These are phyloP conservation scores for Aspergillus ibericus DNA, from an alignment of 2,329 filamentous ascomycete species.

Conservation along the genomic window DNA sequence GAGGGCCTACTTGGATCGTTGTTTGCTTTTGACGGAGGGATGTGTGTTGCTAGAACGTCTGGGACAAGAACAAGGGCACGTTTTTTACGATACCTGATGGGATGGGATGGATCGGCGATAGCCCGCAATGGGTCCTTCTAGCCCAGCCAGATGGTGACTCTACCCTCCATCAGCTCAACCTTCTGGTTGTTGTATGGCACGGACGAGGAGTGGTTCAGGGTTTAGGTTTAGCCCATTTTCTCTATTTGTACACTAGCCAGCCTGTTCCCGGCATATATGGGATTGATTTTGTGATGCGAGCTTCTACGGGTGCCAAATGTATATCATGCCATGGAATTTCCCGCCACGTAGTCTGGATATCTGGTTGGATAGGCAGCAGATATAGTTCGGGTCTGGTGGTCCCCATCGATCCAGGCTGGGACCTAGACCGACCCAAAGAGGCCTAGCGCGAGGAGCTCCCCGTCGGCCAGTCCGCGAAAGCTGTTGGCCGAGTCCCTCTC, in stretches of 20 bases:
- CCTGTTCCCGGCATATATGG: conserved; percentile 9
- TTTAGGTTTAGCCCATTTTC: conserved; percentile 23
- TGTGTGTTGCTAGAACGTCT: neutral
- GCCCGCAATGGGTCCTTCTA: neutral
- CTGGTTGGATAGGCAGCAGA: no score
- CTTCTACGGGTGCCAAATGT: neutral
- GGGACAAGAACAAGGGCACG: neutral
- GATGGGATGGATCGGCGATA: neutral
- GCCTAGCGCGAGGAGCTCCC: conserved; percentile 35
- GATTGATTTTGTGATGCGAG: conserved; percentile 3
- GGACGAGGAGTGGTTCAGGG: neutral
- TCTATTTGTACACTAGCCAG: conserved; percentile 19
- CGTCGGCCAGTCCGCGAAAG: conserved; percentile 27
- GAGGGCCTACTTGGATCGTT: neutral
- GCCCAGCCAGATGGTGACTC: neutral
- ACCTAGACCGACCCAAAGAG: conserved; percentile 22
- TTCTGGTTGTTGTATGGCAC: neutral
- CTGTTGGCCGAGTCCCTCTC: conserved; percentile 17
- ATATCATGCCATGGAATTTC: neutral
- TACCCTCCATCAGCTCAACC: neutral
- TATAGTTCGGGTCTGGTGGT: no score
- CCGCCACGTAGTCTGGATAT: no score
- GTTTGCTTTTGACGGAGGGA: neutral
- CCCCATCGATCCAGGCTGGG: neutral
- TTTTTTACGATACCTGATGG: neutral